Conservation (phyloP, 1,139 yeast species). For the Yamadazyma atmosphaerica region DNA sequence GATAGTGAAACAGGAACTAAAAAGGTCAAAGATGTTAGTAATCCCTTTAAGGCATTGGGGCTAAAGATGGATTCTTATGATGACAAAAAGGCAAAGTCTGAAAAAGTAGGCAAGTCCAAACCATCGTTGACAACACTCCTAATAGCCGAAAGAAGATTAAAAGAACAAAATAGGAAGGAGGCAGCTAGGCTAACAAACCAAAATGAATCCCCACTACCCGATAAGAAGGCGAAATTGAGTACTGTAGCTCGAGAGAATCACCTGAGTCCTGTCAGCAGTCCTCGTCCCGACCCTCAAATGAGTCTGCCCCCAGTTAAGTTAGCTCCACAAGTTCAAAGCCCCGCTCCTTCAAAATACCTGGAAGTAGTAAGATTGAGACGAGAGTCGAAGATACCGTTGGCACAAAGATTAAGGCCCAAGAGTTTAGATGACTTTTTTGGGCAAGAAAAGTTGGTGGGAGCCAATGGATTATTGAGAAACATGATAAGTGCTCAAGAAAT, state of each 20-base stretch:
- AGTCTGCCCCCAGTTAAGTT: conserved; percentile 3
- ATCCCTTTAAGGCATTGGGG: conserved; percentile 33
- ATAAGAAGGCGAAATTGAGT: not conserved
- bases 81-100: conserved; percentile 19
- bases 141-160: conserved; percentile 32
- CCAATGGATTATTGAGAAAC: conserved; percentile 67
- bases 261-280: not conserved
- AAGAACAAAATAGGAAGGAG: conserved; percentile 15
- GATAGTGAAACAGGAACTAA: not conserved
- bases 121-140: conserved; percentile 33
- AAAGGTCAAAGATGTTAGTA: conserved; percentile 10
- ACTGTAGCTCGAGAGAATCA: not conserved
- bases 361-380: conserved; percentile 33
- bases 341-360: conserved; percentile 15
- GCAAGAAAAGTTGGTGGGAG: conserved; percentile 78
- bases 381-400: conserved; percentile 66
- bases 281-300: not conserved
- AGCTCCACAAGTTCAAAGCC: conserved; percentile 13
- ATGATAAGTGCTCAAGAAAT: conserved; percentile 61
- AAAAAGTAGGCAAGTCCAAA: conserved; percentile 20
- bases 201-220: not conserved
- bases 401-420: conserved; percentile 82
- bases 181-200: conserved; percentile 3
- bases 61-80: conserved; percentile 26
- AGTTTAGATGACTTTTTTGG: conserved; percentile 79